Evolutionary conservation across 1,284 basidiomycete species (phyloP), one percentile per base, ranked within the genome.

Genomic region (Veloporphyrellus conicus): DNA sequence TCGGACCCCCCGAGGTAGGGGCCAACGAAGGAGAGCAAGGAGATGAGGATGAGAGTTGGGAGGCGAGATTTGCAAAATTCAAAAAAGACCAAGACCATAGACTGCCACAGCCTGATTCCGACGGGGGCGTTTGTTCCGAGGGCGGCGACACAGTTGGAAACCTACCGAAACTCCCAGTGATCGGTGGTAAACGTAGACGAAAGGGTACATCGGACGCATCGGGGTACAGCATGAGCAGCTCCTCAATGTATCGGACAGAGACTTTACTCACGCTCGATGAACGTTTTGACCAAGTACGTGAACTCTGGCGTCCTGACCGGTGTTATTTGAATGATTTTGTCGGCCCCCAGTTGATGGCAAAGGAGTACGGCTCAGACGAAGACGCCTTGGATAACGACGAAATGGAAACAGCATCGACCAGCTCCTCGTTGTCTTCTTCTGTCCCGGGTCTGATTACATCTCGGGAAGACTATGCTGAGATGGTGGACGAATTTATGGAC

Each of bases 201-300:
- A 89, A 85, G 62, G 82, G 82, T 8, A 75, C 81, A 1, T 90
- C 87, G 36, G 85, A 92, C 56, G 90, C 89, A 3, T 91, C 90
- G 18, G 91, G 90, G 11, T 94, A 93, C 74, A 91, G 87, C 64
- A 98, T 99, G 95, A 95, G 88, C 62, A 93, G 90, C 58, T 94
- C 92, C 3, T 92, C 92, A 20, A 93, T 99, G 89, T 91, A 84
- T 70, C 79, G 96, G 34, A 99, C 93, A 60, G 83, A 93, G 58
- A 86, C 91, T 0, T 71, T 99, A 29, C 82, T 88, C 38, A 86
- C 84, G 6, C 76, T 99, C 23, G 96, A 99, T 62, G 92, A 96
- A 58, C 82, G 84, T 11, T 99, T 99, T 61, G 93, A 98, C 59
- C 82, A 91, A 77, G 93, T 92, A 56, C 56, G 77, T 49, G 29